These are phyloP conservation scores for Leccinum barrowsii DNA, from an alignment of 768 basidiomycete genomes.

Conservation along the genomic window DNA sequence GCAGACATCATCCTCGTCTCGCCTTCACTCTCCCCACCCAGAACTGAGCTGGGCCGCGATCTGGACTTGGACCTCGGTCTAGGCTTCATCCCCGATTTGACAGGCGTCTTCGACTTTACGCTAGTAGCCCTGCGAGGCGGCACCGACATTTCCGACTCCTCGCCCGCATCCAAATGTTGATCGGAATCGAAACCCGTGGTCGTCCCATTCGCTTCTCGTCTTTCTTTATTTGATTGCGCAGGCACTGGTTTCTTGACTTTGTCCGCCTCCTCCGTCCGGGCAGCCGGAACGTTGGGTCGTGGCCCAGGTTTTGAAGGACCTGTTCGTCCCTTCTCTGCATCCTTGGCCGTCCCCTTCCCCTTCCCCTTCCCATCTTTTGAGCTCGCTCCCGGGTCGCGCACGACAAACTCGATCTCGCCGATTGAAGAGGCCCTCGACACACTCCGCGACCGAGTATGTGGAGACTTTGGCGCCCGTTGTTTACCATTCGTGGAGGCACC, in stretches of 20 bases:
- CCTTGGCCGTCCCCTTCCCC: not conserved
- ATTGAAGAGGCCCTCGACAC: conserved; percentile 1
- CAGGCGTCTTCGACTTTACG: conserved; percentile 13
- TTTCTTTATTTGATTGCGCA: not conserved
- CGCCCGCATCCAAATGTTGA: not conserved
- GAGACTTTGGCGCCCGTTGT: not conserved
- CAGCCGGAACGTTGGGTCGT: not conserved
- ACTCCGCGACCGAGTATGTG: not conserved
- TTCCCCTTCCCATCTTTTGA: not conserved
- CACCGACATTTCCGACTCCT: conserved; percentile 4
- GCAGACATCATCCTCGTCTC: not conserved
- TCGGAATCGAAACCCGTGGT: conserved; percentile 1
- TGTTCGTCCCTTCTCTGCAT: not conserved
- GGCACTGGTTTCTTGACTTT: not conserved
- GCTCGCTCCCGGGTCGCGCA: not conserved
- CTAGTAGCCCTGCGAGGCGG: conserved; percentile 9
- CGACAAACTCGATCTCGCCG: not conserved
- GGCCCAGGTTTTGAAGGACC: not conserved
- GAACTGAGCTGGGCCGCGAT: not conserved
- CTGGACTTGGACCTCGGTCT: conserved; percentile 15
- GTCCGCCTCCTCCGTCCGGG: not conserved
- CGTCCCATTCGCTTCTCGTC: not conserved
- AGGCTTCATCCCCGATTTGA: conserved; percentile 28
- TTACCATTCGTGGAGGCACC: not conserved
- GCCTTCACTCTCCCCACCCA: not conserved